These are phyloP conservation scores for Colletotrichum tabaci DNA, from an alignment of 2,329 filamentous ascomycete genomes.

Conservation along the genomic window DNA sequence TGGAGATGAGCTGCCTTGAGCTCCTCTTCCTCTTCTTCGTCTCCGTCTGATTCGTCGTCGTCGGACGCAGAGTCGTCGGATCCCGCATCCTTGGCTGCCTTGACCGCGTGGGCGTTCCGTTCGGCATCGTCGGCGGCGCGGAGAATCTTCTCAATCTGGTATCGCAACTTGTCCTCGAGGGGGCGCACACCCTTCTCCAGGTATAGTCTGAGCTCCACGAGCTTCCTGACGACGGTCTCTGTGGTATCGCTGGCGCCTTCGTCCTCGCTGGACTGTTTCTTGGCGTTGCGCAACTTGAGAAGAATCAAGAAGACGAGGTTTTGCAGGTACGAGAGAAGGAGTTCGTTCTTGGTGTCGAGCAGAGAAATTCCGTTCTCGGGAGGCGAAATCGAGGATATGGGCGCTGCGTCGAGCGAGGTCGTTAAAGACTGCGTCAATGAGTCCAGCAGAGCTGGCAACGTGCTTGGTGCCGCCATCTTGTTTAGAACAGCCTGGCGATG, in stretches of 20 bases:
- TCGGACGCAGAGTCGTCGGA: slow-evolving; percentile 55
- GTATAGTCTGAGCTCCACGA: slow-evolving; percentile 93
- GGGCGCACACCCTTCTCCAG: slow-evolving; percentile 93
- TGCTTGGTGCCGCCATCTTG: slow-evolving; percentile 63
- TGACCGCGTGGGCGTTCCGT: slow-evolving; percentile 57
- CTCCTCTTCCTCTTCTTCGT: slow-evolving; percentile 47
- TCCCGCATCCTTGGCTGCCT: slow-evolving; percentile 50
- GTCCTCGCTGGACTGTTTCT: slow-evolving; percentile 45
- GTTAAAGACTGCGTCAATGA: slow-evolving; percentile 72
- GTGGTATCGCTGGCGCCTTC: slow-evolving; percentile 62
- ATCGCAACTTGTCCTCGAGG: slow-evolving; percentile 90
- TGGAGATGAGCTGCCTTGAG: slow-evolving; percentile 40
- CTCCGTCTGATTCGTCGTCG: slow-evolving; percentile 52
- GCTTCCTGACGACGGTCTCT: slow-evolving; percentile 83
- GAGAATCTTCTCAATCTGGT: slow-evolving; percentile 95
- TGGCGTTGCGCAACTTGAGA: slow-evolving; percentile 79
- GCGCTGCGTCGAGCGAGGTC: slow-evolving; percentile 77
- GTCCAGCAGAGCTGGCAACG: slow-evolving; percentile 65
- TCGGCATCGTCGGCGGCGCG: slow-evolving; percentile 85
- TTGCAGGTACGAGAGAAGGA: slow-evolving; percentile 96
- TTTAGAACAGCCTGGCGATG: slow-evolving; percentile 26
- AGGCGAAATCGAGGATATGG: slow-evolving; percentile 77
- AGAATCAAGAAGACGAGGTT: slow-evolving; percentile 92
- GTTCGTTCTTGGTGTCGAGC: slow-evolving; percentile 95
- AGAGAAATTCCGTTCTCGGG: slow-evolving; percentile 92